These are phyloP conservation scores for Hypoxylon sp. DNA, from an alignment of 2,329 filamentous ascomycete species.

Conservation along the genomic window DNA sequence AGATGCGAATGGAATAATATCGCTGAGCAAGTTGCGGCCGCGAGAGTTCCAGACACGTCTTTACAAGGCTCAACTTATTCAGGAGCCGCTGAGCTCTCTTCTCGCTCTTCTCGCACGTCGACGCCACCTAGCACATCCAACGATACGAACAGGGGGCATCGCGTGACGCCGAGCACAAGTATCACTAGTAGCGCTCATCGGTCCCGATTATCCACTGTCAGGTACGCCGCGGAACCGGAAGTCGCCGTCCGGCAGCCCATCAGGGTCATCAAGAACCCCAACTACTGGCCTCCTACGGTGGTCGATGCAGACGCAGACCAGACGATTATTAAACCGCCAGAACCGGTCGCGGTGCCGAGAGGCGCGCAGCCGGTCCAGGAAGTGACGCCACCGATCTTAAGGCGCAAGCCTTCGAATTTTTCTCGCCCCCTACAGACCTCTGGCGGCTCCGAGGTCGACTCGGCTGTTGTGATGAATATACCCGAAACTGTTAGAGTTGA, in stretches of 20 bases:
- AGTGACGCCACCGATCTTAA: conserved; percentile 9
- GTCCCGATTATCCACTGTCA: conserved; percentile 47
- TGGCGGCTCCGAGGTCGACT: conserved; percentile 22
- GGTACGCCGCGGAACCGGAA: conserved; percentile 48
- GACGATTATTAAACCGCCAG: conserved; percentile 26
- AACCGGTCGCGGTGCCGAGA: conserved; percentile 35
- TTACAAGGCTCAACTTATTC: conserved; percentile 16
- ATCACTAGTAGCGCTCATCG: conserved; percentile 44
- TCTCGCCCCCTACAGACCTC: conserved; percentile 43
- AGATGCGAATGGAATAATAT: conserved; percentile 46
- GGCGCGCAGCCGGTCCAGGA: conserved; percentile 32
- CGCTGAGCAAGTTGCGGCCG: conserved; percentile 34
- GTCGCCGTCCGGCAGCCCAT: conserved; percentile 47
- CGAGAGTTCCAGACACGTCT: conserved; percentile 7
- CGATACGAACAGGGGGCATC: conserved; percentile 13
- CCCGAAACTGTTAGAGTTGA: conserved; percentile 30
- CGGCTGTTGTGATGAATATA: conserved; percentile 33
- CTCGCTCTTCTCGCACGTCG: conserved; percentile 20
- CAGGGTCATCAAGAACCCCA: conserved; percentile 45
- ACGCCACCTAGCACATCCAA: conserved; percentile 4
- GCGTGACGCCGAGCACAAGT: conserved; percentile 45
- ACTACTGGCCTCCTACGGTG: conserved; percentile 35
- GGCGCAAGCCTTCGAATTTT: conserved; percentile 46
- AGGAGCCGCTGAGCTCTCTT: conserved; percentile 8
- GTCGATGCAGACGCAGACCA: conserved; percentile 2